phyloP scores from a whole-genome alignment of 352 stramenopile species.

The Phytopythium cucurbitacearum region DNA sequence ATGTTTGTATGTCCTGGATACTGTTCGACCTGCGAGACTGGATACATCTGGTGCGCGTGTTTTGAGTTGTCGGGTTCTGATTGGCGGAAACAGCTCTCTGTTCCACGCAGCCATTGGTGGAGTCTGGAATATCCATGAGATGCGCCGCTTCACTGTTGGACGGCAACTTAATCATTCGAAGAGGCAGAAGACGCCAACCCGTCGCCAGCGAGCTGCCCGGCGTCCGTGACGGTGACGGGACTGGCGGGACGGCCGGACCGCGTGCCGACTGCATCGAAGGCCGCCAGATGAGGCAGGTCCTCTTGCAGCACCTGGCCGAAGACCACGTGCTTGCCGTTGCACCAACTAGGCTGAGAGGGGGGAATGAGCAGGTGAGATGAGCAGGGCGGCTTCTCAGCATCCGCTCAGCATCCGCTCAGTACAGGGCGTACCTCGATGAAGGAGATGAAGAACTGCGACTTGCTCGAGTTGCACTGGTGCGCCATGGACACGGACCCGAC shows the following conservation, averaged over 20 bases:
- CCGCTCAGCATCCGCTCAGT: too few species aligned
- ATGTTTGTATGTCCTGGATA: slow-evolving; percentile 1
- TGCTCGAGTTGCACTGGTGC: slow-evolving; percentile 96
- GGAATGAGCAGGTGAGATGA: slow-evolving; percentile 8
- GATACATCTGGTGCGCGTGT: slow-evolving; percentile 6
- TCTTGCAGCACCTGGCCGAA: slow-evolving; percentile 94
- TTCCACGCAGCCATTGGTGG: too few species aligned
- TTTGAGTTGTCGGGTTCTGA: slow-evolving; percentile 48
- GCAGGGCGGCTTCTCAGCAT: background rate
- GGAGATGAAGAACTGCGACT: slow-evolving; percentile 99
- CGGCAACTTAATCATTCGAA: too few species aligned
- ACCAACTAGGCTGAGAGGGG: slow-evolving; percentile 50
- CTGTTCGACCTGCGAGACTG: background rate
- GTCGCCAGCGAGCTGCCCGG: slow-evolving; percentile 42
- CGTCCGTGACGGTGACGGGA: slow-evolving; percentile 51
- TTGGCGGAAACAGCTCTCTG: slow-evolving; percentile 30
- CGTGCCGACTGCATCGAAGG: slow-evolving; percentile 44
- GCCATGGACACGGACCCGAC: slow-evolving; percentile 96
- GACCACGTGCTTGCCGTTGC: slow-evolving; percentile 98
- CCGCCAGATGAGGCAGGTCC: slow-evolving; percentile 46
- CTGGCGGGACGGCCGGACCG: slow-evolving; percentile 39
- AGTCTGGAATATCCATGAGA: too few species aligned
- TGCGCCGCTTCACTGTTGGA: too few species aligned
- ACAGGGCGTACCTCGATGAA: slow-evolving; percentile 45
- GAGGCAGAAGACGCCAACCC: background rate